These are phyloP conservation scores for Cercospora janseana DNA, from an alignment of 2,329 filamentous ascomycete genomes.

Conservation along the genomic window DNA sequence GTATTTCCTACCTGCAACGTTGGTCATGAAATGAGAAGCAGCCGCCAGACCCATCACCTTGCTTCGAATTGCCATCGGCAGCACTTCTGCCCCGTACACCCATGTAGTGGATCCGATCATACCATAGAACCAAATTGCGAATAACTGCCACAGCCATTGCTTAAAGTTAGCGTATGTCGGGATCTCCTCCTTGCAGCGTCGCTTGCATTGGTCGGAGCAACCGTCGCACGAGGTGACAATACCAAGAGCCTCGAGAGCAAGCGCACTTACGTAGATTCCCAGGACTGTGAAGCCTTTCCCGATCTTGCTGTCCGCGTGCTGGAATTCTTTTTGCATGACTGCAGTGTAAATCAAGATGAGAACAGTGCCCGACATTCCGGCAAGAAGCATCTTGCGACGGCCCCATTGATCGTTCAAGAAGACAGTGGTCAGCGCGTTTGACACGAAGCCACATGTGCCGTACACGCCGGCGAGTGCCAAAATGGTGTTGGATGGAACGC, in stretches of 20 bases:
- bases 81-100: conserved; percentile 54
- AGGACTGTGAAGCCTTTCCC: conserved; percentile 61
- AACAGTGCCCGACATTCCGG: conserved; percentile 53
- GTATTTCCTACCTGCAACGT: conserved; percentile 21
- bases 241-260: too few relatives aligned
- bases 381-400: conserved; percentile 58
- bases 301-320: conserved; percentile 54
- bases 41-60: conserved; percentile 57
- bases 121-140: conserved; percentile 51
- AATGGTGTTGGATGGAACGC: conserved; percentile 51
- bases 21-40: conserved; percentile 50
- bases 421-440: conserved; percentile 53
- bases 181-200: too few relatives aligned
- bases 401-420: conserved; percentile 59
- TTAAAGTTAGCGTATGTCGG: too few relatives aligned
- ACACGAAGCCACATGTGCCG: conserved; percentile 53
- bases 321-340: conserved; percentile 58
- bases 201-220: too few relatives aligned
- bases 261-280: conserved; percentile 60
- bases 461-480: conserved; percentile 56
- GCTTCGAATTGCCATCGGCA: conserved; percentile 54
- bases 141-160: too few relatives aligned
- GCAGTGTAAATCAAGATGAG: conserved; percentile 60
- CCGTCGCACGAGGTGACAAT: too few relatives aligned
- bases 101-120: conserved; percentile 33